Percentiles rank a stretch among this genome's conserved stretches.
These are phyloP conservation scores for Solanum sitiens DNA, from an alignment of 257 asterid genomes.

Conservation along the genomic window DNA sequence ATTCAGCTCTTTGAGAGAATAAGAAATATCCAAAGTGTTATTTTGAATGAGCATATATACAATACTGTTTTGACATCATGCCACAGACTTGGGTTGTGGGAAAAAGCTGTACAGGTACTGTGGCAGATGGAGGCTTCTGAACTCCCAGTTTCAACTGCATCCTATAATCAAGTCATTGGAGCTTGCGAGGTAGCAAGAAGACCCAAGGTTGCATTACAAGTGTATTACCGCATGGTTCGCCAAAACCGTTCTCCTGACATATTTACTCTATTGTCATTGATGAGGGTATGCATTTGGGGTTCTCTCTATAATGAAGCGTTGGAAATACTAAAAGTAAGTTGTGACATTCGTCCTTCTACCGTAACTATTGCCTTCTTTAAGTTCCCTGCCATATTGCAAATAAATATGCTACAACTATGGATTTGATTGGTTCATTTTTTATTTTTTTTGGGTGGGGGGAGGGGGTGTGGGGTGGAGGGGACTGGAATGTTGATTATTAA, in stretches of 20 bases:
- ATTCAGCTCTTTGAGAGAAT: conserved; percentile 52
- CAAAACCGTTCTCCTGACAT: conserved; percentile 44
- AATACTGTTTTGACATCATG: conserved; percentile 65
- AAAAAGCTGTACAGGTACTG: conserved; percentile 55
- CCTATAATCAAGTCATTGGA: conserved; percentile 81
- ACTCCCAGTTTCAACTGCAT: conserved; percentile 34
- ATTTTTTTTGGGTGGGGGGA: not conserved
- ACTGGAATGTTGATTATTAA: not conserved
- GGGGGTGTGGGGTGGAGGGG: too few species aligned
- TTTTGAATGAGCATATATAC: conserved; percentile 47
- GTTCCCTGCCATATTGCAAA: not conserved
- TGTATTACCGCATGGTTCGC: conserved; percentile 61
- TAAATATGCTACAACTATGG: not conserved
- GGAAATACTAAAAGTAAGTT: conserved; percentile 58
- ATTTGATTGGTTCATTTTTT: not conserved
- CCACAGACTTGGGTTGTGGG: conserved; percentile 78
- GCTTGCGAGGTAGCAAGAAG: conserved; percentile 81
- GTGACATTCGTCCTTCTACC: not conserved
- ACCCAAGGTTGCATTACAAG: conserved; percentile 71
- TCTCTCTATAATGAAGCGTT: conserved; percentile 67
- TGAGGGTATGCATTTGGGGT: conserved; percentile 82
- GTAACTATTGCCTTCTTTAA: not conserved
- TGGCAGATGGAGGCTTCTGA: conserved; percentile 79
- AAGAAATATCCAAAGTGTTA: conserved; percentile 24
- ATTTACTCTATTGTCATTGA: conserved; percentile 59